Conservation (phyloP, 2,329 filamentous ascomycete species). For the Lachnellula cervina region DNA sequence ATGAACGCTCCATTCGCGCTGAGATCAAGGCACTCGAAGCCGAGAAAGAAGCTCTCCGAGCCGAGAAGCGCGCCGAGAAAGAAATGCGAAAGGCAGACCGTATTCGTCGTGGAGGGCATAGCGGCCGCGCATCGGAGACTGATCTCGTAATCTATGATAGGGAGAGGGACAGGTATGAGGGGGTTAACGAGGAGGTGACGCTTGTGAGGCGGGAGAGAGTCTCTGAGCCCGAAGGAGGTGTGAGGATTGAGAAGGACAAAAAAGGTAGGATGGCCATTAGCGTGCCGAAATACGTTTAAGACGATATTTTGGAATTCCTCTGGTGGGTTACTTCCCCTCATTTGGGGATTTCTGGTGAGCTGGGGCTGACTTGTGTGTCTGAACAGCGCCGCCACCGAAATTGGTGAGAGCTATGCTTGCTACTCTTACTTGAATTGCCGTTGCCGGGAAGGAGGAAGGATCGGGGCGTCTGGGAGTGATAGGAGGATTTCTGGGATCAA, state of each 20-base stretch:
- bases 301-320: constrained; percentile 27
- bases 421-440: constrained; percentile 55
- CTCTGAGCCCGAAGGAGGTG: constrained; percentile 51
- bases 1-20: constrained; percentile 57
- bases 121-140: constrained; percentile 51
- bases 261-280: constrained; percentile 94
- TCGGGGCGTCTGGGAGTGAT: neutral
- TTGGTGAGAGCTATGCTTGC: constrained; percentile 66
- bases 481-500: neutral
- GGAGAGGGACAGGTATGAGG: constrained; percentile 40
- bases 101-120: constrained; percentile 44
- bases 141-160: constrained; percentile 59
- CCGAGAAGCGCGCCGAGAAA: constrained; percentile 48
- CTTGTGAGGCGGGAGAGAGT: constrained; percentile 47
- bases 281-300: constrained; percentile 61
- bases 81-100: constrained; percentile 42
- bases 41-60: constrained; percentile 53
- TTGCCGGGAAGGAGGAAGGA: neutral
- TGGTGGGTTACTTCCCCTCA: constrained; percentile 23
- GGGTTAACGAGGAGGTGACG: constrained; percentile 46
- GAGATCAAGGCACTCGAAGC: constrained; percentile 70
- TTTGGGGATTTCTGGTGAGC: constrained; percentile 11
- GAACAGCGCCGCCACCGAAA: constrained; percentile 56
- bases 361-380: constrained; percentile 20
- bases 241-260: constrained; percentile 80